Base-by-base conservation (phyloP, 495 filamentous ascomycete genomes). In the Penicillium cataractarum region DNA sequence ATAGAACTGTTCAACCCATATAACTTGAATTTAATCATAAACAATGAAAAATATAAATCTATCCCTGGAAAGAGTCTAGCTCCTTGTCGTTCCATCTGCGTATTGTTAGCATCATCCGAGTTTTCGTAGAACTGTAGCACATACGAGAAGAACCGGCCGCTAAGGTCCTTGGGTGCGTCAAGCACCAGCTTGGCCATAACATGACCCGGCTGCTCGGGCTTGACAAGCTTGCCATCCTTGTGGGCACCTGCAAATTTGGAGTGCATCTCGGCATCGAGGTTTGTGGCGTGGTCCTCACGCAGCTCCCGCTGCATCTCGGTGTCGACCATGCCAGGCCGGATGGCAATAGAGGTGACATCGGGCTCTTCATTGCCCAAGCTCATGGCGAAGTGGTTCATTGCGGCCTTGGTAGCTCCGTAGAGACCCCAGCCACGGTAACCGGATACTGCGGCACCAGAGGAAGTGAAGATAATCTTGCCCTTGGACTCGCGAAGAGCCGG, bases 281-380 rank as follows among this genome's bases (percentile, higher is more conserved):
- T 80, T 0, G 73, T 72, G 32, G 75, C 72, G 67, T 94, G 91
- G 55, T 86, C 80, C 42, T 93, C 89, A 58, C 95, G 81, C 35
- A 99, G 81, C 50, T 89, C 85, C 50, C 84, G 83, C 73, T 97
- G 95, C 95, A 99, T 99, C 42, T 92, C 90, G 2, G 95, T 99
- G 70, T 97, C 90, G 27, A 95, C 87, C 60, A 92, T 88, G 6
- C 95, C 95, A 0, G 95, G 95, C 44, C 90, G 85, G 49, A 99
- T 79, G 0, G 85, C 76, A 3, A 99, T 71, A 8, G 83, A 83
- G 3, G 84, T 89, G 55, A 97, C 84, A 17, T 89, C 82, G 8
- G 90, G 87, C 74, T 97, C 95, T 65, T 99, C 95, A 9, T 80
- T 82, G 1, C 85, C 88, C 24, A 98, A 64, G 19, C 90, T 92